Evolutionary conservation across 2,329 filamentous ascomycete species (phyloP), one percentile per base, ranked within the genome.

Genomic region (Aspergillus sojae): DNA sequence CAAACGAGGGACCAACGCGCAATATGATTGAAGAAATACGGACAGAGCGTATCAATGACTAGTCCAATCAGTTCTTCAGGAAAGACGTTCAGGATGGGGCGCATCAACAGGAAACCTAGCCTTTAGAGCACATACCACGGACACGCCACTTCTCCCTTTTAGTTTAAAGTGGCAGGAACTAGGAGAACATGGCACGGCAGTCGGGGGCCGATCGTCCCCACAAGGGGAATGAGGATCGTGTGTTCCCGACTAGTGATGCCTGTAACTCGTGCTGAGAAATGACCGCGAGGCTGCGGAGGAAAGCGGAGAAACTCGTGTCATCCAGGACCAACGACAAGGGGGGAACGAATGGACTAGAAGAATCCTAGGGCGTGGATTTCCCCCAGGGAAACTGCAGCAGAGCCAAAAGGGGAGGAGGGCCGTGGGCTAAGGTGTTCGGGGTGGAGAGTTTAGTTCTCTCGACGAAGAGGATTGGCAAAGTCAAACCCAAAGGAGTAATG

Each of bases 171-270:
- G 62, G 57, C 46, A 55, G 48, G 50, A 55, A 63, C 57, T 60
- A 68, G 59, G 61, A 62, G 63, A 41, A 60, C 61, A 58, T 63
- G 62, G 67, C 66, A 65, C 67, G 67, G 69, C 66, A 70, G 50
- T 67, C 62, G 66, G 70, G 59, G 65, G 70, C 65, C 65, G 68
- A 71, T 71, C 70, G 62, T 64, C 70, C 63, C 70, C 70, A 71
- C 70, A 60, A 53, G 39, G 66, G 63, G 66, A 67, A 68, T 68
- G 62, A 68, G 65, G 66, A 64, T 69, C 67, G 67, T 68, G 61
- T 63, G 57, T 63, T 67, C 62, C 57, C 65, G 62, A 57, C 57
- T 46, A 55, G 56, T 55, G 55, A 59, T 60, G 61, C 58, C 62
- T 67, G 59, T 50, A 61, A 60, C 68, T 70, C 65, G 65, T 69